Percentiles rank a stretch among this genome's conserved stretches.
phyloP scores from a whole-genome alignment of 1,284 basidiomycete species.

The Microbotryum violaceum region DNA sequence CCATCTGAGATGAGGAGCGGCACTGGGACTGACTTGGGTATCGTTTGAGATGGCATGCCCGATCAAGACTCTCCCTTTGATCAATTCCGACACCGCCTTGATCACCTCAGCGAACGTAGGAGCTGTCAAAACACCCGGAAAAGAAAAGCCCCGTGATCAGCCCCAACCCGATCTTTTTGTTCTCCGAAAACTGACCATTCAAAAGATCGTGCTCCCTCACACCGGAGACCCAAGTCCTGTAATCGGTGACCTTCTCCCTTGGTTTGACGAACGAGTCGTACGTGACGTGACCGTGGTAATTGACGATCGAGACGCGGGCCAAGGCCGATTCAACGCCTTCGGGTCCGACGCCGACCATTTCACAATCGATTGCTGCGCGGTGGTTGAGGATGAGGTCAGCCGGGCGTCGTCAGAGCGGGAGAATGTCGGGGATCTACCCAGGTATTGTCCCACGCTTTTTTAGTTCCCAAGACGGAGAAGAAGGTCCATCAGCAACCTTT shows the following conservation, averaged over 20 bases:
- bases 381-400: not conserved
- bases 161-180: not conserved
- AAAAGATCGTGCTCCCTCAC: constrained; percentile 69
- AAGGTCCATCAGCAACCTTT: not conserved
- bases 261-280: constrained; percentile 84
- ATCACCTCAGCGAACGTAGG: constrained; percentile 75
- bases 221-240: constrained; percentile 85
- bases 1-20: not conserved
- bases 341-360: constrained; percentile 93
- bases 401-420: fast-evolving
- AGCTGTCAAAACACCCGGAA: constrained; percentile 46
- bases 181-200: constrained; percentile 47
- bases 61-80: constrained; percentile 76
- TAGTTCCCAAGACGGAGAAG: not conserved
- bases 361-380: constrained; percentile 70
- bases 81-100: constrained; percentile 63
- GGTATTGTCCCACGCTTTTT: constrained; percentile 24
- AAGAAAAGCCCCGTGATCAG: not conserved
- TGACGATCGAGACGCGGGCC: constrained; percentile 85
- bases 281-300: constrained; percentile 72
- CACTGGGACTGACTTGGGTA: constrained; percentile 55
- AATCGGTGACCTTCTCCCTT: constrained; percentile 83
- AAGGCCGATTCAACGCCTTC: constrained; percentile 72
- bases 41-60: constrained; percentile 93
- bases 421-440: constrained; percentile 5